A percentile compares a stretch with the other conserved stretches of the same genome.
phyloP scores from a whole-genome alignment of 1,284 basidiomycete genomes.

The Vanrija humicola region DNA sequence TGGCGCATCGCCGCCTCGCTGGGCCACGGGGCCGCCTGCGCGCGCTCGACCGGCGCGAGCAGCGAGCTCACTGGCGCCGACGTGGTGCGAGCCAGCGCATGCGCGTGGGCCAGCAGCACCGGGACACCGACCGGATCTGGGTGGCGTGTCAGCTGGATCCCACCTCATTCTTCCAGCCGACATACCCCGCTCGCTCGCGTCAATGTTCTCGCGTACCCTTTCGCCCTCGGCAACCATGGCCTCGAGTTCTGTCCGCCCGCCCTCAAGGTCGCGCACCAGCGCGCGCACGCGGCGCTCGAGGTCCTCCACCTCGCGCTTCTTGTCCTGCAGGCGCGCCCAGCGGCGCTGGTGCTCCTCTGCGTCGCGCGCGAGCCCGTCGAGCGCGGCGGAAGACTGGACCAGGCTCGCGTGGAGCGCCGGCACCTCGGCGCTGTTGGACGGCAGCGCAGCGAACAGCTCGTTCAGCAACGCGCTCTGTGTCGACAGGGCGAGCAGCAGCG shows the following conservation, averaged over 20 bases:
- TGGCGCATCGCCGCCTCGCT: constrained; percentile 40
- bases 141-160: constrained; percentile 12
- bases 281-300: constrained; percentile 28
- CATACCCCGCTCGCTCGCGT: constrained; percentile 28
- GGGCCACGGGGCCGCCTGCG: constrained; percentile 38
- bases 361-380: constrained; percentile 23
- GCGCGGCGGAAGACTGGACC: constrained; percentile 17
- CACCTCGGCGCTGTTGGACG: constrained; percentile 5
- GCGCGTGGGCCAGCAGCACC: constrained; percentile 34
- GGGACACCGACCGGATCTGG: constrained; percentile 29
- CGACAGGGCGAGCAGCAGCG: constrained; percentile 35
- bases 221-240: constrained; percentile 26
- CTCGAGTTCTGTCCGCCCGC: constrained; percentile 29
- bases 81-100: constrained; percentile 32
- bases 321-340: constrained; percentile 19
- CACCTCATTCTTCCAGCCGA: not conserved
- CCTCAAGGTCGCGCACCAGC: constrained; percentile 26
- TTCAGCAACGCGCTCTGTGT: constrained; percentile 34
- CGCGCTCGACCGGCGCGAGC: constrained; percentile 25
- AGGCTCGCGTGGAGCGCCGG: constrained; percentile 22
- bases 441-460: constrained; percentile 31
- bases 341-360: constrained; percentile 31
- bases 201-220: constrained; percentile 25
- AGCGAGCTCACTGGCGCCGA: constrained; percentile 34
- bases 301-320: constrained; percentile 25